Base-by-base conservation (phyloP, 495 filamentous ascomycete genomes). In the Penicillium bovifimosum region DNA sequence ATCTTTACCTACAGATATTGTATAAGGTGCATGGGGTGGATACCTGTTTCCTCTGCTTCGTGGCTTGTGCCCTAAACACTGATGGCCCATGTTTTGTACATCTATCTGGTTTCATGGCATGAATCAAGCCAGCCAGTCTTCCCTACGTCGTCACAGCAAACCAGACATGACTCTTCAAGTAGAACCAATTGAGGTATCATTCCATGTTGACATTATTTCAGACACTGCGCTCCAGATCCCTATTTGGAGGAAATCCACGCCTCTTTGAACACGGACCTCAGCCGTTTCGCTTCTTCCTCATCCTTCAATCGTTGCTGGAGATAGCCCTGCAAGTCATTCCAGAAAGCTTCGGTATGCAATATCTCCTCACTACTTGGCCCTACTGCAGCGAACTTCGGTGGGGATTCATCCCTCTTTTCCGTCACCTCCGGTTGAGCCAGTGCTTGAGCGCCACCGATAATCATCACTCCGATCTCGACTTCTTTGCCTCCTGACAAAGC, bases 261-360 rank as follows among this genome's bases (percentile, higher is more conserved):
- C 45, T 65, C 73, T 67, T 77, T 85, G 58, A 96, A 96, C 34
- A 83, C 64, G n/a, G 62, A 68, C 41, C 76, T 68, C 53, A 88
- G 68, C 64, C 82, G 81, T 57, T 76, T 80, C 7, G 85, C 87
- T 51, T 83, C 79, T 47, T 68, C 70, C 52, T 85, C 80, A 68
- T 95, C 87, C 67, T 83, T 81, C 46, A 96, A 55, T 68, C 87
- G 80, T 76, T 89, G 86, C 59, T 80, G 68, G 67, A 98, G 66
- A 63, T 85, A 98, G 11, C 80, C 88, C 63, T 81, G 83, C 56
- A 98, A 65, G 76, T 97, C 93, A 31, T 71, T 69, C 93, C 93
- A 98, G 69, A 98, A 98, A 54, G 79, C 82, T 29, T 86, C 83
- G 20, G 81, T 85, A 53, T 76, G 61, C 54, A 96, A 59, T 34